A percentile compares a stretch with the other conserved stretches of the same genome.
phyloP scores from a whole-genome alignment of 1,284 basidiomycete species.

The Takashimella tepidaria region DNA sequence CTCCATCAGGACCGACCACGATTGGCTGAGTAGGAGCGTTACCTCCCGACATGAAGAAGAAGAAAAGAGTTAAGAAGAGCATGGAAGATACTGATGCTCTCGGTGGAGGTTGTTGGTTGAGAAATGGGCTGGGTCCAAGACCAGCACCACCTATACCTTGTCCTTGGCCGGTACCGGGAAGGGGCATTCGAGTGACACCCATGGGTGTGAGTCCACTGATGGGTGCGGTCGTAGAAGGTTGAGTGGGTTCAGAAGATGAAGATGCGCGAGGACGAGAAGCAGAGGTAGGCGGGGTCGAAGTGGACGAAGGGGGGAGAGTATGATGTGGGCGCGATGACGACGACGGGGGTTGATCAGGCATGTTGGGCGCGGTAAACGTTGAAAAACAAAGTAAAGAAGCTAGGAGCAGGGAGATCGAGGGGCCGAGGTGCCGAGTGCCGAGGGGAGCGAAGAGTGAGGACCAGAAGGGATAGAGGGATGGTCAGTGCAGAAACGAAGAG shows the following conservation, averaged over 20 bases:
- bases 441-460: no score
- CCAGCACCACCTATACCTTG: background rate
- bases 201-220: no score
- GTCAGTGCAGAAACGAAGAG: no score
- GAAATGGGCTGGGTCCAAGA: slow-evolving; percentile 3
- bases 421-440: no score
- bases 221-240: no score
- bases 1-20: slow-evolving; percentile 34
- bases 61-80: slow-evolving; percentile 44
- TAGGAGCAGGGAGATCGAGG: no score
- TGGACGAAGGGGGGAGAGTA: background rate
- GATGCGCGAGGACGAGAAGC: background rate
- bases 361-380: no score
- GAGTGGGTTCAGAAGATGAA: background rate
- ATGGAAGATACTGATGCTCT: slow-evolving; percentile 36
- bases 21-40: slow-evolving; percentile 25
- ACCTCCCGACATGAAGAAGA: slow-evolving; percentile 44
- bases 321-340: background rate
- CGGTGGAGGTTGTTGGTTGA: slow-evolving; percentile 11
- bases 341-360: background rate
- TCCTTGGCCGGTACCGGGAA: background rate
- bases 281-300: background rate
- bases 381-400: no score
- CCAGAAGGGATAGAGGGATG: no score
- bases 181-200: no score